Base-by-base conservation (phyloP, 495 filamentous ascomycete genomes). In the Hyphodiscus hymeniophilus region DNA sequence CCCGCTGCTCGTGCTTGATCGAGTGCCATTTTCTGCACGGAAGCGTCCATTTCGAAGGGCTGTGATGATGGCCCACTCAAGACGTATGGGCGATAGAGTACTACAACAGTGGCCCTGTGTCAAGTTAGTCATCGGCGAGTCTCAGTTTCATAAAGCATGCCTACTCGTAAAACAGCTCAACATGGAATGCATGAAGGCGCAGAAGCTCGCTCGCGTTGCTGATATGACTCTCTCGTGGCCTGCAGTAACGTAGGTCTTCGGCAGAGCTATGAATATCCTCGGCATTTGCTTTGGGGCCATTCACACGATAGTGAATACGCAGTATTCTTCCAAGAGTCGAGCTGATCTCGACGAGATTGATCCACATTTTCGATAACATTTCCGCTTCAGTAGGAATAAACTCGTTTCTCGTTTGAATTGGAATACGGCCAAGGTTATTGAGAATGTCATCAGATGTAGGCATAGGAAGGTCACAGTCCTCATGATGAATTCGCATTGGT, bases 401-500 rank as follows among this genome's bases (percentile, higher is more conserved):
- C 11, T 45, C 50, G 3, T 43, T 30, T 24, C 38, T 33, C 2
- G 38, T 36, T 2, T 18, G 4, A 22, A 11, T 32, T 28, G 42
- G 32, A 6, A 62, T 17, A 8, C 35, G 36, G 7, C 13, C 42
- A 31, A 63, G 28, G 22, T 71, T 65, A 52, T 39, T 52, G 1
- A 67, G 44, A 55, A 94, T 92, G 59, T 94, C 88, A 50, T 81
- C 73, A 44, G 87, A 65, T 17, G 73, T 77, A 43, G 91, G 67
- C 85, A 90, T 88, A 0, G 87, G 84, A 46, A 92, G 85, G 55
- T 92, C 84, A 59, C 81, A 90, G 61, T 92, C 86, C 50, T 88
- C 82, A 54, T 82, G 78, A 70, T 91, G 89, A 63, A 94, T 88
- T 33, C 87, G 72, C 54, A 85, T 88, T 11, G 87, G 88, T 46